These are phyloP conservation scores for Drechmeria coniospora DNA, from an alignment of 2,329 filamentous ascomycete species.

Conservation along the genomic window DNA sequence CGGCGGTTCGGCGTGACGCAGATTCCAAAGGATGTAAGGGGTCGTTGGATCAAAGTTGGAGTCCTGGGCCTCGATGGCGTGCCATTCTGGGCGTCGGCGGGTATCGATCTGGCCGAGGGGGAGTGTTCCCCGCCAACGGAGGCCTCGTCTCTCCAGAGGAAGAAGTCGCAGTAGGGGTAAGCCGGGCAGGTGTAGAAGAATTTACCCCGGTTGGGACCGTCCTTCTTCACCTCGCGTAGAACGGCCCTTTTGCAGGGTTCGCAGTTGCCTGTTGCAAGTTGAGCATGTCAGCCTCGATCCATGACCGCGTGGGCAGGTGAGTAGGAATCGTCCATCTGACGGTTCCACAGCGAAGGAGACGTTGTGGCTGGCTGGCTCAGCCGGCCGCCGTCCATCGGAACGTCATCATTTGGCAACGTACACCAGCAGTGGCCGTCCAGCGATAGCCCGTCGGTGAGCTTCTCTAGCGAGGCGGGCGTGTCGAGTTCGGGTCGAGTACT, in stretches of 20 bases:
- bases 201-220: constrained; percentile 22
- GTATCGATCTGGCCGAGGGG: no score
- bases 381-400: no score
- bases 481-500: constrained; percentile 3
- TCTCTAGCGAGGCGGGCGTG: constrained; percentile 13
- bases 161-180: constrained; percentile 25
- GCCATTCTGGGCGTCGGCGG: no score
- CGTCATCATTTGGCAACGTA: no score
- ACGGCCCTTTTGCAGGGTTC: constrained; percentile 21
- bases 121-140: constrained; percentile 13
- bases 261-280: constrained; percentile 22
- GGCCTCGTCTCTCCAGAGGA: constrained; percentile 27
- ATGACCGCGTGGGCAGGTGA: no score
- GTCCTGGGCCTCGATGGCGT: constrained; percentile 12
- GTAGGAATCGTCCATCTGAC: no score
- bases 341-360: no score
- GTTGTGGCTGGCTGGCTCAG: no score
- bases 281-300: background rate
- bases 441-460: constrained; percentile 18
- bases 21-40: constrained; percentile 15
- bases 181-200: constrained; percentile 26
- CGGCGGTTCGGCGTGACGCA: constrained; percentile 9
- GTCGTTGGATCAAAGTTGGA: constrained; percentile 14
- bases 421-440: constrained; percentile 21
- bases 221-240: constrained; percentile 21